phyloP scores from a whole-genome alignment of 768 basidiomycete genomes.

The Inosperma sp. region DNA sequence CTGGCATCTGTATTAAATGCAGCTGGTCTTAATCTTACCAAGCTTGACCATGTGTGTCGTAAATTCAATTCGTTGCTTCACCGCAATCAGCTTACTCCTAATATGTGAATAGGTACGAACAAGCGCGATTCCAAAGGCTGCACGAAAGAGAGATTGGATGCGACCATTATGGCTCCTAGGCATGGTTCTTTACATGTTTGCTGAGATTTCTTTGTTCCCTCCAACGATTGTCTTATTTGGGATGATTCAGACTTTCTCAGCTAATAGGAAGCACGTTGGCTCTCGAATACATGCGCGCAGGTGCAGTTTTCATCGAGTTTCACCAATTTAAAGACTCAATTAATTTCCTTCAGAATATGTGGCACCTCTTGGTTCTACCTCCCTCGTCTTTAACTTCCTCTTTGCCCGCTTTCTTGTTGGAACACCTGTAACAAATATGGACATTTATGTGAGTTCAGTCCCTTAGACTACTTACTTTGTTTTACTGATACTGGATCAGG shows the following conservation, averaged over 20 bases:
- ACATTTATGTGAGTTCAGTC: constrained; percentile 59
- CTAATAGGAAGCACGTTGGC: constrained; percentile 85
- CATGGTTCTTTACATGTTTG: constrained; percentile 91
- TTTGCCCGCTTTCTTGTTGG: constrained; percentile 88
- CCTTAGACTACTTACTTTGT: background rate
- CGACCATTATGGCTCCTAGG: constrained; percentile 88
- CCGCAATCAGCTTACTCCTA: background rate
- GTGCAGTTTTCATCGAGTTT: constrained; percentile 31
- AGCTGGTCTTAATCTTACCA: constrained; percentile 91
- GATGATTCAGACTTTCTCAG: constrained; percentile 60
- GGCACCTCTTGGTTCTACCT: constrained; percentile 89
- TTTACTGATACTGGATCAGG: constrained; percentile 43
- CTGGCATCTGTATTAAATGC: constrained; percentile 84
- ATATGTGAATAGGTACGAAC: constrained; percentile 56
- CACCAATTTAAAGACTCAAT: background rate
- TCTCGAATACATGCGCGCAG: constrained; percentile 83
- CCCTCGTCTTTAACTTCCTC: constrained; percentile 93
- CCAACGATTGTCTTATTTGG: constrained; percentile 3
- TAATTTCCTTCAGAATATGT: constrained; percentile 68
- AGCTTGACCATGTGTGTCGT: constrained; percentile 77
- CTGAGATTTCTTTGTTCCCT: constrained; percentile 8
- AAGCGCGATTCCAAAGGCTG: constrained; percentile 68
- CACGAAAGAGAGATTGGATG: constrained; percentile 71
- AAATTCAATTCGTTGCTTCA: background rate
- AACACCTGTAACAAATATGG: constrained; percentile 76